Evolutionary conservation across 306 rosid species (phyloP).

Genomic region (Herpetospermum pedunculosum): DNA sequence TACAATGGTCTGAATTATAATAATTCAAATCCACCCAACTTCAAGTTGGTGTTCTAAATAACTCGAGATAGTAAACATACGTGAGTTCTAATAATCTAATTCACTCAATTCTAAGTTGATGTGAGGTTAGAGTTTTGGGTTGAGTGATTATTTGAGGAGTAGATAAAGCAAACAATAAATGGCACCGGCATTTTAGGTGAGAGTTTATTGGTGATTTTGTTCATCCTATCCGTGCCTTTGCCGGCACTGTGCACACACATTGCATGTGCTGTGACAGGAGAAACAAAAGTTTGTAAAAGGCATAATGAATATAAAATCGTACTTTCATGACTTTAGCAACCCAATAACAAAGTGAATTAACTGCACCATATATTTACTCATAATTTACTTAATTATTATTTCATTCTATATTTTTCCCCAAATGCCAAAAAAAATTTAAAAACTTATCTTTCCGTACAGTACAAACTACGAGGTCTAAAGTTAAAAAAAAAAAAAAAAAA

Average conservation of each 20-base stretch:
- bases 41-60: too few relatives aligned
- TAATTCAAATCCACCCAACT: too few relatives aligned
- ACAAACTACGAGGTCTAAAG: neutral
- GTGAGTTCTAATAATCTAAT: too few relatives aligned
- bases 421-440: neutral
- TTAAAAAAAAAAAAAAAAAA: too few relatives aligned
- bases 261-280: constrained; percentile 24
- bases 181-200: neutral
- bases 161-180: neutral
- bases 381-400: neutral
- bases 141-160: too few relatives aligned
- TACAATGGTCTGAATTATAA: too few relatives aligned
- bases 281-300: constrained; percentile 3
- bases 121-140: too few relatives aligned
- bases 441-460: neutral
- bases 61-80: too few relatives aligned
- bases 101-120: too few relatives aligned
- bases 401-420: neutral
- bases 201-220: constrained; percentile 1
- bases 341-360: neutral
- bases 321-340: neutral
- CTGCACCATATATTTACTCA: neutral
- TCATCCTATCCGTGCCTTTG: constrained; percentile 13
- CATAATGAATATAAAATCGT: constrained; percentile 11
- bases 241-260: constrained; percentile 18